Conservation (phyloP, 1,284 basidiomycete species). For the Agaricales sp. region DNA sequence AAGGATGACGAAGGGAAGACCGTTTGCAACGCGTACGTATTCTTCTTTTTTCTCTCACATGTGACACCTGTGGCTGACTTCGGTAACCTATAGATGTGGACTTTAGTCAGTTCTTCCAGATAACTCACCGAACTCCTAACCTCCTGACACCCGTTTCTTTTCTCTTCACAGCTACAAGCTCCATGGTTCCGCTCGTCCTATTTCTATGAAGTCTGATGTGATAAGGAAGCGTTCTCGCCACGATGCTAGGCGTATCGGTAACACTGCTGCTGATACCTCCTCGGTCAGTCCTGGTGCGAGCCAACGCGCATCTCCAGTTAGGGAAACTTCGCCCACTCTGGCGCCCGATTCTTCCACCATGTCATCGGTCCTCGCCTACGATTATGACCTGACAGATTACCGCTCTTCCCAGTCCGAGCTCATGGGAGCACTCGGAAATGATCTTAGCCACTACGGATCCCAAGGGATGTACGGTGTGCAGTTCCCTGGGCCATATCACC, state of each 20-base stretch:
- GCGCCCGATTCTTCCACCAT: conserved; percentile 52
- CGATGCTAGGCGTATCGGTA: conserved; percentile 47
- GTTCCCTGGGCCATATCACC: conserved; percentile 64
- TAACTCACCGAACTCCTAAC: neutral
- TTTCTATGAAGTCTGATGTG: conserved; percentile 80
- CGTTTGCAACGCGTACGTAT: conserved; percentile 78
- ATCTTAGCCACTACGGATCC: conserved; percentile 19
- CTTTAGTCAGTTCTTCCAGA: conserved; percentile 20
- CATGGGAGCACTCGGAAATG: conserved; percentile 48
- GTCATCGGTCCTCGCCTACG: neutral
- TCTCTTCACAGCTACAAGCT: conserved; percentile 72
- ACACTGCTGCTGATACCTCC: conserved; percentile 32
- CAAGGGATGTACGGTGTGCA: conserved; percentile 13
- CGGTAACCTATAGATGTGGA: conserved; percentile 22
- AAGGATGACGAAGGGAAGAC: conserved; percentile 89
- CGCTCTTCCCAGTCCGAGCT: conserved; percentile 46
- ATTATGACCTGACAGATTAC: conserved; percentile 19
- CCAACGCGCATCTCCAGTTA: conserved; percentile 58
- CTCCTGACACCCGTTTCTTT: conserved; percentile 14
- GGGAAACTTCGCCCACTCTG: conserved; percentile 50
- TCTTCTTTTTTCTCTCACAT: conserved; percentile 5
- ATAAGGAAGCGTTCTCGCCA: conserved; percentile 75
- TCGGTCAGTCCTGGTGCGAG: conserved; percentile 64
- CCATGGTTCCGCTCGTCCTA: conserved; percentile 70
- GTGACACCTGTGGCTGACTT: conserved; percentile 4